These are phyloP conservation scores for Aspergillus ruber DNA, from an alignment of 2,329 filamentous ascomycete genomes.

Conservation along the genomic window DNA sequence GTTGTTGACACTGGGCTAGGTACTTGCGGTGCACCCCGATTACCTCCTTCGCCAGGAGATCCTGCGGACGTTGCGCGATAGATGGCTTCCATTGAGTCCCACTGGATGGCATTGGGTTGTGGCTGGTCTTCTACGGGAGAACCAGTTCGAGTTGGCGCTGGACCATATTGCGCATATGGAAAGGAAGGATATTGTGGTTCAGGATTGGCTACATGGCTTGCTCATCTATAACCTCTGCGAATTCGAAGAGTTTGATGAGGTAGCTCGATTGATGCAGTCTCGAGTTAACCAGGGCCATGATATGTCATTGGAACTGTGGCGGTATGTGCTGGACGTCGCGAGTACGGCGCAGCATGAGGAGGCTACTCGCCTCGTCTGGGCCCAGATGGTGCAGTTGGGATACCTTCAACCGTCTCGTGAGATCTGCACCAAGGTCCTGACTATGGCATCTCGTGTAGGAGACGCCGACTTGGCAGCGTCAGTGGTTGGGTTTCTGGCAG, in stretches of 20 bases:
- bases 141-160: conserved; percentile 75
- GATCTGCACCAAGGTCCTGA: conserved; percentile 62
- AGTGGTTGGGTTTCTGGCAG: conserved; percentile 60
- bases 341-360: conserved; percentile 57
- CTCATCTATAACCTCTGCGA: conserved; percentile 68
- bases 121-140: conserved; percentile 70
- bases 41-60: conserved; percentile 68
- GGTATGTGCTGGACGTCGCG: conserved; percentile 68
- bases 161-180: conserved; percentile 62
- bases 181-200: conserved; percentile 48
- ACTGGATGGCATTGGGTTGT: conserved; percentile 62
- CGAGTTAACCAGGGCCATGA: conserved; percentile 44
- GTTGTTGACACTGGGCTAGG: conserved; percentile 34
- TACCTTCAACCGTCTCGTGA: conserved; percentile 59
- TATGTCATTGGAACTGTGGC: conserved; percentile 57
- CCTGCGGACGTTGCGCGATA: conserved; percentile 56
- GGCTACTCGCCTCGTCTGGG: conserved; percentile 67
- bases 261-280: conserved; percentile 60
- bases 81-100: conserved; percentile 61
- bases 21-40: conserved; percentile 76
- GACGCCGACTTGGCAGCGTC: conserved; percentile 64
- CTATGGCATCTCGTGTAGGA: conserved; percentile 61
- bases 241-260: conserved; percentile 68
- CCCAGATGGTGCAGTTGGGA: conserved; percentile 52
- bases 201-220: conserved; percentile 71